phyloP scores from a whole-genome alignment of 345 rosid genomes.

The Chamaenerion angustifolium region DNA sequence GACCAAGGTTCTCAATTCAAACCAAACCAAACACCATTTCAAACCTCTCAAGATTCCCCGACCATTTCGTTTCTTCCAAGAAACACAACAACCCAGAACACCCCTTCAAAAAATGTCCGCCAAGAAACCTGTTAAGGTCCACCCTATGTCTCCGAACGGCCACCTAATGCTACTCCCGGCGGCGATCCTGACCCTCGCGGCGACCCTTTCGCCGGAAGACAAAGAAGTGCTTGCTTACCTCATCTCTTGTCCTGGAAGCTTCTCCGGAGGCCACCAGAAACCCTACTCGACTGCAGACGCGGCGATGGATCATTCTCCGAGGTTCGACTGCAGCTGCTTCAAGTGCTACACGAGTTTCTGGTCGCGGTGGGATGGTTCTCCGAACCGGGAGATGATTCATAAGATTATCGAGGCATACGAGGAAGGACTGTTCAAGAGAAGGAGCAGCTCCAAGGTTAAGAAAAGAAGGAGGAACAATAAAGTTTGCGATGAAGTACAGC shows the following conservation, averaged over 20 bases:
- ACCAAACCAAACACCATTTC: no score
- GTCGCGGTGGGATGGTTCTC: slow-evolving; percentile 75
- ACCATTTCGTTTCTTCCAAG: no score
- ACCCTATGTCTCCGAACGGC: slow-evolving; percentile 40
- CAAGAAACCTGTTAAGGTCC: slow-evolving; percentile 15
- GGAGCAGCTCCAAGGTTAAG: slow-evolving; percentile 7
- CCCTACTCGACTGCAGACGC: neutral
- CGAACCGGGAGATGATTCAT: slow-evolving; percentile 66
- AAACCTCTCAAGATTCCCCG: no score
- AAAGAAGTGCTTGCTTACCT: slow-evolving; percentile 22
- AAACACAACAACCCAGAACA: no score
- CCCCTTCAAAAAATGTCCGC: no score
- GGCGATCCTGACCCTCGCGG: slow-evolving; percentile 47
- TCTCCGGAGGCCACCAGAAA: neutral
- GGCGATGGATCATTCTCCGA: slow-evolving; percentile 28
- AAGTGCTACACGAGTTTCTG: slow-evolving; percentile 70
- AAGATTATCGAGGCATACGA: slow-evolving; percentile 70
- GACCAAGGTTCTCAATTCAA: no score
- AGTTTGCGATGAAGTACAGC: slow-evolving; percentile 7
- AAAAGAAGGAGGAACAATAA: slow-evolving; percentile 30
- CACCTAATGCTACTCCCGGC: slow-evolving; percentile 59
- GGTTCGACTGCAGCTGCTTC: slow-evolving; percentile 61
- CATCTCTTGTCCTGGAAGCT: neutral
- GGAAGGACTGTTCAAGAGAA: slow-evolving; percentile 20
- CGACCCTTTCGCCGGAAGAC: slow-evolving; percentile 52